A percentile compares a stretch with the other conserved stretches of the same genome.
Evolutionary conservation across 768 basidiomycete species (phyloP).

Genomic region (Suillus occidentalis): DNA sequence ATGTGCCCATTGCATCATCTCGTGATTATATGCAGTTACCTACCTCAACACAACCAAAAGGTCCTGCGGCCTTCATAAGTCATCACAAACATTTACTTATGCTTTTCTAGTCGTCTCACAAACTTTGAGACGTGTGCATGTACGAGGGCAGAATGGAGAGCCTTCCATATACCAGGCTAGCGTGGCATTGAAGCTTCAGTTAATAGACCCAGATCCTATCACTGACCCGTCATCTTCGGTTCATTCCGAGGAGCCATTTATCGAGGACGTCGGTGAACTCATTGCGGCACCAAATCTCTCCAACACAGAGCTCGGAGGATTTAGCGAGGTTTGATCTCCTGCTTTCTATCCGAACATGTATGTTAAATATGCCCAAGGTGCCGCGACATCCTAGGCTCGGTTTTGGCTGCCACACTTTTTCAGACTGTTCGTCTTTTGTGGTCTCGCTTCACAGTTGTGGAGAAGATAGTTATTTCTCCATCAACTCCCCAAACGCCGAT

Average conservation of each 20-base stretch:
- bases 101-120: neutral
- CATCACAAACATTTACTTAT: neutral
- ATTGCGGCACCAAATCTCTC: conserved; percentile 2
- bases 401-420: neutral
- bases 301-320: neutral
- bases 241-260: neutral
- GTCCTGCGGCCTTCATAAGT: neutral
- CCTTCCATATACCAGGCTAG: conserved; percentile 5
- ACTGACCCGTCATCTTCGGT: neutral
- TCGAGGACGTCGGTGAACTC: conserved; percentile 4
- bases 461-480: neutral
- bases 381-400: neutral
- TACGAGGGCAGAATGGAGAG: neutral
- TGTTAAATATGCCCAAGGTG: neutral
- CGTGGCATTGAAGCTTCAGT: neutral
- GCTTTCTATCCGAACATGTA: neutral
- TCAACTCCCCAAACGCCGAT: too few species aligned
- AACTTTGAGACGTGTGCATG: neutral
- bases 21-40: conserved; percentile 1
- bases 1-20: conserved; percentile 3
- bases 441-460: conserved; percentile 1
- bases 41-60: conserved; percentile 1
- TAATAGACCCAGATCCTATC: neutral
- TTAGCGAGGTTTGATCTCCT: neutral
- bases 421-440: neutral